These are phyloP conservation scores for Ampelomyces quisqualis DNA, from an alignment of 2,329 filamentous ascomycete genomes.

Conservation along the genomic window DNA sequence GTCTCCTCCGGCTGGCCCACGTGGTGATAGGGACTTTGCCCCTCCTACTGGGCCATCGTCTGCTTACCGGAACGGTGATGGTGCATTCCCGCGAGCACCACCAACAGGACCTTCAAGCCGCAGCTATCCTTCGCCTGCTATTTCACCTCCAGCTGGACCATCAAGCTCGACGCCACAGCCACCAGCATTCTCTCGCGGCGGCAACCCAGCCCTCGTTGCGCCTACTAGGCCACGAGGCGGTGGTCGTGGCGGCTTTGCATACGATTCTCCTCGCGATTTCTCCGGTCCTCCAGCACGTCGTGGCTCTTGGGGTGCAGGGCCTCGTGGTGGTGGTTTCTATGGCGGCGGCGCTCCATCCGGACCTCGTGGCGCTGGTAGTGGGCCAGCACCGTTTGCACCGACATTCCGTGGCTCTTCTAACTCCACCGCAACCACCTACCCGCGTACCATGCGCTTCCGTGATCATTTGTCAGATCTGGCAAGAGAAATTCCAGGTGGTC, in stretches of 20 bases:
- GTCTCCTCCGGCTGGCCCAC: slow-evolving; percentile 40
- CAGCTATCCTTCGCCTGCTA: slow-evolving; percentile 41
- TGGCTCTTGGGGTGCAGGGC: slow-evolving; percentile 39
- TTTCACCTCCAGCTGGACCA: slow-evolving; percentile 45
- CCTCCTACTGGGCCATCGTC: slow-evolving; percentile 42
- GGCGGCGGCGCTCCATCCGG: slow-evolving; percentile 37
- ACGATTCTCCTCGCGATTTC: slow-evolving; percentile 42
- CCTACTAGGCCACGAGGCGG: slow-evolving; percentile 46
- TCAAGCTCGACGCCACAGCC: slow-evolving; percentile 33
- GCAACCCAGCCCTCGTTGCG: slow-evolving; percentile 43
- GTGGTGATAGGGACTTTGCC: slow-evolving; percentile 40
- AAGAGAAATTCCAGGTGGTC: slow-evolving; percentile 48
- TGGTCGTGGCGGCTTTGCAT: slow-evolving; percentile 45
- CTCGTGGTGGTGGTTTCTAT: slow-evolving; percentile 34
- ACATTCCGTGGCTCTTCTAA: slow-evolving; percentile 48
- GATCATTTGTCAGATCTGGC: slow-evolving; percentile 48
- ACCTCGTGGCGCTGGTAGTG: slow-evolving; percentile 33
- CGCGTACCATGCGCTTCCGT: slow-evolving; percentile 50
- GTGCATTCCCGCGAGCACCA: slow-evolving; percentile 38
- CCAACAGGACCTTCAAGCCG: slow-evolving; percentile 44
- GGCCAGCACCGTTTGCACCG: slow-evolving; percentile 34
- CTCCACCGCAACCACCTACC: slow-evolving; percentile 49
- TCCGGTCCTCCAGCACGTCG: slow-evolving; percentile 36
- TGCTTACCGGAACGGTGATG: slow-evolving; percentile 42
- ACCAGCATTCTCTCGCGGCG: slow-evolving; percentile 38